A percentile compares a stretch with the other conserved stretches of the same genome.
phyloP scores from a whole-genome alignment of 2,329 filamentous ascomycete genomes.

The Penicillium digitatum region DNA sequence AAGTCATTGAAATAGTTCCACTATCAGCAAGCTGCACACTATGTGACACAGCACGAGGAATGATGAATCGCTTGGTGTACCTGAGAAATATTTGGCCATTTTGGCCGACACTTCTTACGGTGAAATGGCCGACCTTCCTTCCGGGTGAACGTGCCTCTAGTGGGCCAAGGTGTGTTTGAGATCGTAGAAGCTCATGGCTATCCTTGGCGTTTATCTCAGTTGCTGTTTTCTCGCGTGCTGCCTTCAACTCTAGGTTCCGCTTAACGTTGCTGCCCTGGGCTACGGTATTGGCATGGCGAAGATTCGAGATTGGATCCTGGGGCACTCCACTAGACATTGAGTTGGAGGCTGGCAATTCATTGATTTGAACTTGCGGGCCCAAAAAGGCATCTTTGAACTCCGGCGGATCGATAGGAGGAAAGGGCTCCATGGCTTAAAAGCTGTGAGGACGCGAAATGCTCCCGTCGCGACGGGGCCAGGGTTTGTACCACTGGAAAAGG shows the following conservation, averaged over 20 bases:
- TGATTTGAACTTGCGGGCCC: slow-evolving; percentile 18
- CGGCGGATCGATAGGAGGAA: slow-evolving; percentile 14
- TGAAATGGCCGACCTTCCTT: slow-evolving; percentile 68
- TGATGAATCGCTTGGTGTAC: slow-evolving; percentile 46
- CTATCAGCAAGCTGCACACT: slow-evolving; percentile 14
- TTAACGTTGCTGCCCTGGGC: slow-evolving; percentile 33
- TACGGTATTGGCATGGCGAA: slow-evolving; percentile 41
- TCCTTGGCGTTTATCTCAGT: slow-evolving; percentile 46
- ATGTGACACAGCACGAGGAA: slow-evolving; percentile 14
- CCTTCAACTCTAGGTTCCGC: slow-evolving; percentile 29
- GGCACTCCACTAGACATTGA: slow-evolving; percentile 12
- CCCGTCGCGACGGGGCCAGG: slow-evolving; percentile 11
- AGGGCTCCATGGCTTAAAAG: slow-evolving; percentile 22
- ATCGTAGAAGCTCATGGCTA: slow-evolving; percentile 49
- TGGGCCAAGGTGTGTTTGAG: slow-evolving; percentile 51
- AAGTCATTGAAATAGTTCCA: background rate
- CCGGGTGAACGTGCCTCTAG: slow-evolving; percentile 58
- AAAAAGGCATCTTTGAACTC: slow-evolving; percentile 15
- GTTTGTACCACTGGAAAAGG: slow-evolving; percentile 8
- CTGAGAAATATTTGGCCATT: slow-evolving; percentile 79
- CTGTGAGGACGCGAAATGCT: slow-evolving; percentile 4
- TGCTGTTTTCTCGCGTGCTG: slow-evolving; percentile 32
- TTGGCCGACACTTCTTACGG: slow-evolving; percentile 76
- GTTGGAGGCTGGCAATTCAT: slow-evolving; percentile 14
- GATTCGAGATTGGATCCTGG: slow-evolving; percentile 20